Base-by-base conservation (phyloP, 129 eudicot genomes). In the Kitagawia praeruptora region DNA sequence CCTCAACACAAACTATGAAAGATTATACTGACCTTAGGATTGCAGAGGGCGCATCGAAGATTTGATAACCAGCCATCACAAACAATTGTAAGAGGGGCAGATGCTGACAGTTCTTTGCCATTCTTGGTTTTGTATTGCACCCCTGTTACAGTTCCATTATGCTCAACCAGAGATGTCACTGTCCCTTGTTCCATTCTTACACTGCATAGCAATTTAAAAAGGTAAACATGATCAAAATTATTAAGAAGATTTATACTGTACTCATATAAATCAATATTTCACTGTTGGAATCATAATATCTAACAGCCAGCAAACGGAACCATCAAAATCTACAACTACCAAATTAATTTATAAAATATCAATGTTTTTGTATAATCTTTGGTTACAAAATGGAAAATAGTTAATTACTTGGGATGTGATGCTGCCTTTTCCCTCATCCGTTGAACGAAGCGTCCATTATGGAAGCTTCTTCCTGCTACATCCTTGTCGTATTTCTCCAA, bases 391-490 rank as follows among this genome's bases (percentile, higher is more conserved):
- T 37, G 41, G 9, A 69, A 67, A 1, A 21, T 23, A 15, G 34
- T 18, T 4, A 23, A 51, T 34, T 89, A 93, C 98, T 93, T 88
- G 79, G 98, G 90, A 83, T 90, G 89, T 82, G 85, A 80, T 63
- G 93, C 90, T 75, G 96, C 93, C 81, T 89, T 93, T 86, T 90
- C 93, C 70, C 98, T 84, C 96, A 93, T 88, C 67, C 85, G 86
- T 75, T 88, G 98, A 45, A 92, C 84, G 79, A 92, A 92, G 13
- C 97, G 93, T 46, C 97, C 97, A 75, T 92, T 90, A 77, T 92
- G 98, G 72, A 93, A 93, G 86, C 98, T 87, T 82, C 96, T 90
- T 16, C 98, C 98, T 31, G 96, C 82, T 48, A 93, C 93, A 77
- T 93, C 96, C 25, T 87, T 74, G 79, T 93, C 93, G 82, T 85